Evolutionary conservation across 2,329 filamentous ascomycete genomes (phyloP), one percentile per base, ranked within the genome.

Genomic region (Sporothrix euskadiensis): DNA sequence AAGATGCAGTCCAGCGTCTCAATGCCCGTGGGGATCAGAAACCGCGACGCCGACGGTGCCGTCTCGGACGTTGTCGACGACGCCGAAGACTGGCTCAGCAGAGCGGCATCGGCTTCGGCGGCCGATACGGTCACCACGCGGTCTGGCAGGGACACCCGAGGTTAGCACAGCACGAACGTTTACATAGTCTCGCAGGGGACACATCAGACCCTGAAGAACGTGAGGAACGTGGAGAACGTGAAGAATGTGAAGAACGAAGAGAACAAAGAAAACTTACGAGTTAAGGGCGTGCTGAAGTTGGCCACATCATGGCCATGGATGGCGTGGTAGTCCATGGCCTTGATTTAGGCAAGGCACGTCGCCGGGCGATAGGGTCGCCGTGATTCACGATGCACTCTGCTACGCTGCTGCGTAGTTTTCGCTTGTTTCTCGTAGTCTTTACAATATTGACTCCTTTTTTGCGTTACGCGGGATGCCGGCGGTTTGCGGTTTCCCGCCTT

Each of bases 121-220:
- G 92, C 93, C 22, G 91, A 93, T 68, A 94, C 86, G 0, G 93
- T 93, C 49, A 93, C 91, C 71, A 95, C 84, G 70, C 92, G 89
- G 83, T 94, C 92, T 94, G 77, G 39, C 41, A 77, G 44, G 41
- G 63, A 30, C 35, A 39, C 12, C 12, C 12, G 7, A 19, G 32
- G 10, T 69, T 69, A 69, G 66, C 66, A 19, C 1, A 5, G 1
- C 6, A 12, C 26, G 26, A 26, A 26, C 26, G 26, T 26, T 47
- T 30, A 26, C n/a, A 22, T 39, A 66, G 35, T 35, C 8, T 8
- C 35, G 35, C 35, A 30, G 19, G 52, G 32, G 52, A 57, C 35
- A 19, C 49, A 70, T 19, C 32, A 41, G 65, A 22, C 35, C 35
- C 2, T 32, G 26, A 14, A 5, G 65, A 14, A 14, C 65, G 3